Base-by-base conservation (phyloP, 208 protist genomes). In the Novymonas esmeraldas region DNA sequence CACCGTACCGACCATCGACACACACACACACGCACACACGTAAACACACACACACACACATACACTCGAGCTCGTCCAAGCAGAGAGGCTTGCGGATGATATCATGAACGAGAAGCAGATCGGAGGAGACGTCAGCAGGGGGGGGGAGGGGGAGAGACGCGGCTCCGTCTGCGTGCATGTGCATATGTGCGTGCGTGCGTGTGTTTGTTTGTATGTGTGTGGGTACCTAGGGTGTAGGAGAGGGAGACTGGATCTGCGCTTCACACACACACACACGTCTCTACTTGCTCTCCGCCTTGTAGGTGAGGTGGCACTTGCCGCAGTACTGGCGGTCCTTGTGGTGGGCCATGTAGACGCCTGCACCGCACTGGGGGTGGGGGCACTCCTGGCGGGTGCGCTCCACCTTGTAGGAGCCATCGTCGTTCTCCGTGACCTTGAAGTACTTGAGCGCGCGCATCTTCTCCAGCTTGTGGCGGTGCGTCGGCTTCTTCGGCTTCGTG, bases 401-500 rank as follows among this genome's bases (percentile, higher is more conserved):
- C 73, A 99, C 93, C 83, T 98, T 98, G 84, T 95, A 98, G 76
- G 92, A 95, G 70, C 92, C 95, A 79, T 99, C 96, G 65, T 98
- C 94, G 77, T 95, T 91, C 79, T 98, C 94, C n/a, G 86, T 97
- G 50, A 99, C 95, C 88, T 98, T 98, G 95, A 99, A 99, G 97
- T 98, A 99, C 92, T 99, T 99, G 64, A 99, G 96, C 28, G 98
- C 95, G 61, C 98, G 97, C 66, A 99, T 97, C 90, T 98, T 98
- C 71, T 99, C 97, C 70, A 99, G 99, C 95, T 99, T 99, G 83
- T 98, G 85, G 72, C 96, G 97, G 92, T 99, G 96, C 67, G 89
- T 98, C 61, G 94, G 93, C 91, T 99, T 99, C 98, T 99, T 99
- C 63, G 98, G 98, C 78, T 98, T 99, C 81, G 98, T 99, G 84